Evolutionary conservation across 2,329 filamentous ascomycete species (phyloP).

Genomic region (Pezicula radicicola): DNA sequence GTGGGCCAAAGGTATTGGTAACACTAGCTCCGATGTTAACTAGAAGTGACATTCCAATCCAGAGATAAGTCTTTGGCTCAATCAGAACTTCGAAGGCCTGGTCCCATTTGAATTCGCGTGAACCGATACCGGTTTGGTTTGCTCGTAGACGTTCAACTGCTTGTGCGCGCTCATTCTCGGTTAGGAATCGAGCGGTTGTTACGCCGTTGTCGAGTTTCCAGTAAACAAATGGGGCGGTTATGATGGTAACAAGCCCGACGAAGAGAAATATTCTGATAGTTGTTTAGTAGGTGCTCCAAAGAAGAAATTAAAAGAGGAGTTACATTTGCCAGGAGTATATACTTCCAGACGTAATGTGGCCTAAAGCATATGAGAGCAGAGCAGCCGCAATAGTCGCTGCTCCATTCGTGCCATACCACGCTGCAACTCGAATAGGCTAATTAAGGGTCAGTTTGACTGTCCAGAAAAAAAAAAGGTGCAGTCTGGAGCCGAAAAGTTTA

Average conservation of each 20-base stretch:
- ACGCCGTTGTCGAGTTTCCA: constrained; percentile 56
- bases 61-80: constrained; percentile 55
- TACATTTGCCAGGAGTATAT: constrained; percentile 32
- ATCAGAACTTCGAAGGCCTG: constrained; percentile 54
- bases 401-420: constrained; percentile 31
- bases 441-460: too few relatives aligned
- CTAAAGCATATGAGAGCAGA: constrained; percentile 28
- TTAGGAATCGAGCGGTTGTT: constrained; percentile 52
- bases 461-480: too few relatives aligned
- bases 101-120: constrained; percentile 63
- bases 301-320: not conserved
- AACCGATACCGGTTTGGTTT: constrained; percentile 74
- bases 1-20: constrained; percentile 61
- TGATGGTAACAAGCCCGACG: constrained; percentile 57
- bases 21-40: constrained; percentile 64
- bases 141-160: constrained; percentile 69
- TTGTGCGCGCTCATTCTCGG: constrained; percentile 61
- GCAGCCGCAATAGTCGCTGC: constrained; percentile 27
- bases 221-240: constrained; percentile 55
- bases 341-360: constrained; percentile 41
- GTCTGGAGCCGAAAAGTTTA: too few relatives aligned
- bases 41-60: constrained; percentile 56
- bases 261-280: constrained; percentile 67
- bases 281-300: constrained; percentile 44
- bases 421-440: constrained; percentile 29